Evolutionary conservation across 352 stramenopile genomes (phyloP).

Genomic region (Plasmopara muralis): DNA sequence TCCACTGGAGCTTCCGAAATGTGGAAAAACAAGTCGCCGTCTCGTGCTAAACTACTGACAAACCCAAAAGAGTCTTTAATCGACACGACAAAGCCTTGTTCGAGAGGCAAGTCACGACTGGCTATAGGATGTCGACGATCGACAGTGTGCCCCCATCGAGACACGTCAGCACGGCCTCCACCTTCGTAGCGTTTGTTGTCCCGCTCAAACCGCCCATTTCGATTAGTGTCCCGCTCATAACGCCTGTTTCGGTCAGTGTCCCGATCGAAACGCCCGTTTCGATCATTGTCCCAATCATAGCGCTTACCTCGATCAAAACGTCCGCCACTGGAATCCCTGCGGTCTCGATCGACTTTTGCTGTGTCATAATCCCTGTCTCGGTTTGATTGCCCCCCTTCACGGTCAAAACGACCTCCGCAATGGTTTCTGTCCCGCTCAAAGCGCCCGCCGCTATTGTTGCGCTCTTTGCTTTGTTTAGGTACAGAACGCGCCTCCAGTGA

Average conservation of each 20-base stretch:
- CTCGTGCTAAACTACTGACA: constrained; percentile 52
- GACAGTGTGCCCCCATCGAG: constrained; percentile 17
- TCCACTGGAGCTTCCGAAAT: constrained; percentile 68
- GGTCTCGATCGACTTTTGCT: constrained; percentile 14
- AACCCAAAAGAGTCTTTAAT: constrained; percentile 58
- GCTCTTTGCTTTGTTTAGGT: constrained; percentile 6
- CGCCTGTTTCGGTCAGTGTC: constrained; percentile 1
- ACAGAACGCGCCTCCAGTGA: neutral
- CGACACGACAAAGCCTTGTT: constrained; percentile 38
- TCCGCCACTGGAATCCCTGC: constrained; percentile 2
- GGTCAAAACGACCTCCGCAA: constrained; percentile 7
- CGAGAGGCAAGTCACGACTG: constrained; percentile 22
- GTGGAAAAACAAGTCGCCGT: constrained; percentile 79
- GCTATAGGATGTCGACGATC: constrained; percentile 15
- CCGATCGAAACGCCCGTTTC: constrained; percentile 1
- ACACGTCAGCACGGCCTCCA: constrained; percentile 17
- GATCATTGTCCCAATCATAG: constrained; percentile 5
- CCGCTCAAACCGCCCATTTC: neutral
- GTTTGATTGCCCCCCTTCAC: constrained; percentile 13
- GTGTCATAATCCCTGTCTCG: constrained; percentile 8
- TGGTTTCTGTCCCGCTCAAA: constrained; percentile 15
- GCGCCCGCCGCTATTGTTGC: constrained; percentile 9
- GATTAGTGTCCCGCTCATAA: neutral
- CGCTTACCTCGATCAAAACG: constrained; percentile 8
- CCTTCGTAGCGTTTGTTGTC: constrained; percentile 6